A percentile compares a stretch with the other conserved stretches of the same genome.
Conservation (phyloP, 2,329 filamentous ascomycete genomes). For the Colletotrichum sp. region DNA sequence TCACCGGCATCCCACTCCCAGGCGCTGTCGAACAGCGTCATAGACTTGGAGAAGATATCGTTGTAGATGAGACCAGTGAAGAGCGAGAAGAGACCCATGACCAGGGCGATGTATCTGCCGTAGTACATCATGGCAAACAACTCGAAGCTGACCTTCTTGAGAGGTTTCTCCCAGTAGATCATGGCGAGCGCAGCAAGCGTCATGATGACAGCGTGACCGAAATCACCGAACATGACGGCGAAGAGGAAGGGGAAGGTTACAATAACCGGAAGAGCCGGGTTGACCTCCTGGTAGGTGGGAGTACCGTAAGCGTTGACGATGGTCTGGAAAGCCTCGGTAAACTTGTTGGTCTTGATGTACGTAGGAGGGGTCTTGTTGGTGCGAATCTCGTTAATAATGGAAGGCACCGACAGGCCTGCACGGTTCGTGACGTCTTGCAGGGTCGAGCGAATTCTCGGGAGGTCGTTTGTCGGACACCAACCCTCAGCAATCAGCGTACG, state of each 20-base stretch:
- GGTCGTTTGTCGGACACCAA: constrained; percentile 93
- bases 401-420: constrained; percentile 94
- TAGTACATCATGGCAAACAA: constrained; percentile 99
- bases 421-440: constrained; percentile 96
- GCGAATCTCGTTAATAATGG: constrained; percentile 96
- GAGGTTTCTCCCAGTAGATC: constrained; percentile 94
- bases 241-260: constrained; percentile 99
- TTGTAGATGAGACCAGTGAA: constrained; percentile 98
- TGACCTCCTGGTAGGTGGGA: constrained; percentile 95
- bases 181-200: constrained; percentile 81
- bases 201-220: constrained; percentile 94
- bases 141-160: constrained; percentile 93
- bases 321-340: constrained; percentile 97
- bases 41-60: constrained; percentile 92
- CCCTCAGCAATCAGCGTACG: constrained; percentile 98
- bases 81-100: constrained; percentile 97
- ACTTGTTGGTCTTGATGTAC: constrained; percentile 97
- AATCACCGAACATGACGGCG: constrained; percentile 99
- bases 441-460: constrained; percentile 88
- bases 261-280: constrained; percentile 92
- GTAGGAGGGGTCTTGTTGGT: constrained; percentile 98
- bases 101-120: constrained; percentile 95
- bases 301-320: constrained; percentile 99
- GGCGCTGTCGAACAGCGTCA: constrained; percentile 87
- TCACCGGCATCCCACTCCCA: constrained; percentile 81